Evolutionary conservation across 495 filamentous ascomycete species (phyloP).

Genomic region (Aspergillus homomorphus): DNA sequence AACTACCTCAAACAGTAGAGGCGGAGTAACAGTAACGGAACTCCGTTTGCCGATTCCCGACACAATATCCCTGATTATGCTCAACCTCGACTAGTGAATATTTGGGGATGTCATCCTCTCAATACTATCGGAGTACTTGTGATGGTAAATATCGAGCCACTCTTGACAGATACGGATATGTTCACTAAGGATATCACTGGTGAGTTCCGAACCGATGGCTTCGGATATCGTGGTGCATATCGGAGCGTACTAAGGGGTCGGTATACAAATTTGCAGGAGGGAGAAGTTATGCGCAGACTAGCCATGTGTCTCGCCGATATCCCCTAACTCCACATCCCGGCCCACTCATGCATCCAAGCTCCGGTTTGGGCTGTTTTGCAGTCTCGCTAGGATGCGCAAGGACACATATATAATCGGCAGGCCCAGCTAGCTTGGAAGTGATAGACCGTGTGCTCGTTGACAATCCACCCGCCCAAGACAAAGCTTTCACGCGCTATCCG

Average conservation of each 20-base stretch:
- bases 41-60: neutral
- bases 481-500: no score
- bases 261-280: neutral
- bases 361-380: neutral
- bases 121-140: no score
- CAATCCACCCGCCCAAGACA: no score
- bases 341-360: neutral
- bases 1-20: neutral
- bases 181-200: no score
- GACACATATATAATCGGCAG: neutral
- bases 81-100: neutral
- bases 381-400: neutral
- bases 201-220: no score
- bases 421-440: neutral
- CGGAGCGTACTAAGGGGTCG: neutral
- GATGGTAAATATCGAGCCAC: no score
- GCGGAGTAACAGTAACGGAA: neutral
- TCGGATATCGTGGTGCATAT: neutral
- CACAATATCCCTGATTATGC: neutral
- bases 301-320: neutral
- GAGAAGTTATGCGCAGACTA: neutral
- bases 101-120: neutral
- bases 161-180: no score
- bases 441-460: no score
- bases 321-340: neutral